Percentiles rank a stretch among this genome's conserved stretches.
Conservation (phyloP, 225 moss, liverwort and hornwort genomes). For the Marchantia polymorpha region DNA sequence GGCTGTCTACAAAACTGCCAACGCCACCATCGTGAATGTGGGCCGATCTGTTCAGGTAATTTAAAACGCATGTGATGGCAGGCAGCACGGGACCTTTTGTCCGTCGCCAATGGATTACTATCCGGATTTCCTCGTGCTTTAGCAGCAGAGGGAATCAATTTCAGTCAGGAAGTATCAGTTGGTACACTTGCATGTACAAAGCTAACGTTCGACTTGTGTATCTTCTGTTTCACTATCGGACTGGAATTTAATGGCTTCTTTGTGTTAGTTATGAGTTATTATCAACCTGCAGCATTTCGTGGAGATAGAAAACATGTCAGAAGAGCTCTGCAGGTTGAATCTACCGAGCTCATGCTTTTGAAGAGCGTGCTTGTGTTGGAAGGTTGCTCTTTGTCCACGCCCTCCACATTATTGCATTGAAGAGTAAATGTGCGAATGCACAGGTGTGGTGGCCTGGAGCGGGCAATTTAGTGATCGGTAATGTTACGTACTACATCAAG, state of each 20-base stretch:
- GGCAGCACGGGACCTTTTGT: neutral
- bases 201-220: too few species aligned
- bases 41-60: conserved; percentile 26
- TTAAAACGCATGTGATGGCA: neutral
- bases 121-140: neutral
- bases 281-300: too few species aligned
- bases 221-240: too few species aligned
- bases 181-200: too few species aligned
- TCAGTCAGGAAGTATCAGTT: too few species aligned
- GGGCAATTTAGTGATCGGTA: conserved; percentile 21
- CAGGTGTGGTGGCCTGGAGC: conserved; percentile 34
- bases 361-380: too few species aligned
- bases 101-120: neutral
- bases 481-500: conserved; percentile 22
- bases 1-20: conserved; percentile 7
- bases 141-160: too few species aligned
- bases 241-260: too few species aligned
- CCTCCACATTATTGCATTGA: neutral
- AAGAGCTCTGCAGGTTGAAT: too few species aligned
- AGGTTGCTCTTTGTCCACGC: neutral
- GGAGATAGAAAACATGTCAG: too few species aligned
- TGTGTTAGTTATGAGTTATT: too few species aligned
- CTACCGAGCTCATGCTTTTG: too few species aligned
- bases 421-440: neutral
- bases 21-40: conserved; percentile 18